These are phyloP conservation scores for Calonectria hongkongensis DNA, from an alignment of 2,329 filamentous ascomycete genomes.

Conservation along the genomic window DNA sequence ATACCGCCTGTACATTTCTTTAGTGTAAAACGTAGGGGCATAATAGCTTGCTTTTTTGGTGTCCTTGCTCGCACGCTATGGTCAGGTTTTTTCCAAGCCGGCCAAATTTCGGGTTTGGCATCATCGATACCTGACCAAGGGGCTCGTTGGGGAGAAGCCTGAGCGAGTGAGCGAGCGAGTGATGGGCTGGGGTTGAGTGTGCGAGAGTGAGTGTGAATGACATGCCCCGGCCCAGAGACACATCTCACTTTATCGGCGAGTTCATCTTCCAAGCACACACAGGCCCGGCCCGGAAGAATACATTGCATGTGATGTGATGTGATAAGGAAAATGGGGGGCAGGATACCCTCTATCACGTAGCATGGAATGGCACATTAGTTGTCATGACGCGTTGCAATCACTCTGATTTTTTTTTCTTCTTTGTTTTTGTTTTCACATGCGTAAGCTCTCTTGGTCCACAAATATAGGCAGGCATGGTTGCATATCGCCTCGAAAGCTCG, in stretches of 20 bases:
- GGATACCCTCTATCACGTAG: neutral
- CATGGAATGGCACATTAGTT: neutral
- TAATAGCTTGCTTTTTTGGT: too few species aligned
- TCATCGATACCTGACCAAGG: neutral
- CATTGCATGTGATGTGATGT: neutral
- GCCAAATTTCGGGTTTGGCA: neutral
- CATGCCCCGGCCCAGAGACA: neutral
- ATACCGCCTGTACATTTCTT: neutral
- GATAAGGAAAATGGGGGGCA: neutral
- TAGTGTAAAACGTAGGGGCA: neutral
- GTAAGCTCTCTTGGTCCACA: neutral
- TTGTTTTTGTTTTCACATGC: neutral
- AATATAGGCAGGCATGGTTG: neutral
- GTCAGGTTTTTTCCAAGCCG: neutral
- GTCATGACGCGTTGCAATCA: neutral
- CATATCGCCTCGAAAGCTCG: neutral
- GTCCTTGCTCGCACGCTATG: neutral
- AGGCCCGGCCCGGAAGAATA: neutral
- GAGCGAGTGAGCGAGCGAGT: neutral
- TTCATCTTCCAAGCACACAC: neutral
- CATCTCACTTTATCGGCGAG: neutral
- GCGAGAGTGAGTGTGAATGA: neutral
- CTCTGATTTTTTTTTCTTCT: neutral
- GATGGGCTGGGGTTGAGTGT: neutral
- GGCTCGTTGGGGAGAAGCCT: neutral